Evolutionary conservation across 495 filamentous ascomycete genomes (phyloP).

Genomic region (Aspergillus homomorphus): DNA sequence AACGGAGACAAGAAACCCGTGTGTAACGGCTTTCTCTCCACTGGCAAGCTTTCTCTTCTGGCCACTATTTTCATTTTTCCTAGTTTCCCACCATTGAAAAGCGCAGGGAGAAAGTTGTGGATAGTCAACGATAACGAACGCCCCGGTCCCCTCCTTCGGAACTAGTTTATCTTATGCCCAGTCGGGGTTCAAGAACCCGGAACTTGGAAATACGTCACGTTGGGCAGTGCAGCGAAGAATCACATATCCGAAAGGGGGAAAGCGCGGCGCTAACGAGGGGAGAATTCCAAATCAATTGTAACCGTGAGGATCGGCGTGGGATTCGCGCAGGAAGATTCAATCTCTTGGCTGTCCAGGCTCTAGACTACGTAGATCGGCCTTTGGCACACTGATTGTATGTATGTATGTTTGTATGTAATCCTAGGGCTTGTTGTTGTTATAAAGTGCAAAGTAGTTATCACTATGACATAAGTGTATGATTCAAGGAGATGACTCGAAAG

Average conservation of each 20-base stretch:
- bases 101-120: too few species aligned
- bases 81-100: too few species aligned
- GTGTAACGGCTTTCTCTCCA: too few species aligned
- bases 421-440: not conserved
- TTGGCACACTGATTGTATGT: not conserved
- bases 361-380: not conserved
- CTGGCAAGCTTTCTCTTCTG: too few species aligned
- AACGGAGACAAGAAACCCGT: too few species aligned
- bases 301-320: conserved; percentile 1
- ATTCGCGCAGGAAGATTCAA: conserved; percentile 6
- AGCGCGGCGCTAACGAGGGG: conserved; percentile 6
- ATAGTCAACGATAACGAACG: too few species aligned
- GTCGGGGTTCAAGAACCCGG: too few species aligned
- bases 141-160: too few species aligned
- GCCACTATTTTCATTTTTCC: too few species aligned
- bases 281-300: conserved; percentile 19
- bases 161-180: too few species aligned
- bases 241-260: not conserved
- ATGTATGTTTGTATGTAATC: not conserved
- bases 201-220: conserved; percentile 1
- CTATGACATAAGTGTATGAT: too few species aligned
- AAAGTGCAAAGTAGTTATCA: too few species aligned
- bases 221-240: not conserved
- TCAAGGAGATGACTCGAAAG: not conserved
- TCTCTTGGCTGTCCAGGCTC: conserved; percentile 4